phyloP scores from a whole-genome alignment of 805 yeast species.

The Metschnikowia orientalis region DNA sequence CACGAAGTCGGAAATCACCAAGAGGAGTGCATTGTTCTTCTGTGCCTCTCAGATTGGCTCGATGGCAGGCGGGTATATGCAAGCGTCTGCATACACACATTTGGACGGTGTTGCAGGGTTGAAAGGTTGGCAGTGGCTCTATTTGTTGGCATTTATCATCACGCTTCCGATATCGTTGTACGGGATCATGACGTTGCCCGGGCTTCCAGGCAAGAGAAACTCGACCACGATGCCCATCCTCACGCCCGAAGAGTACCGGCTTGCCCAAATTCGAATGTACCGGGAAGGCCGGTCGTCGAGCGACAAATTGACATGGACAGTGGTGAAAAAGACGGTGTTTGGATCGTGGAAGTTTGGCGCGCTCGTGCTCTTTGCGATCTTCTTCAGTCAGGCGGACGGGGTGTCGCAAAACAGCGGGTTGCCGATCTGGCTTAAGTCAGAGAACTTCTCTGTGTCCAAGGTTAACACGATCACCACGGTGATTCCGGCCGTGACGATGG shows the following conservation, averaged over 20 bases:
- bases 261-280: conserved; percentile 12
- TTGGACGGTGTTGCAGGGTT: conserved; percentile 4
- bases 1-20: conserved; percentile 6
- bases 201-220: conserved; percentile 3
- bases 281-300: conserved; percentile 16
- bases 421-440: conserved; percentile 18
- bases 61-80: conserved; percentile 7
- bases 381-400: conserved; percentile 31
- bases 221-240: conserved; percentile 5
- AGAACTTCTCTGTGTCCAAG: conserved; percentile 14
- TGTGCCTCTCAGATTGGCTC: conserved; percentile 7
- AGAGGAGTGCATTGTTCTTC: conserved; percentile 5
- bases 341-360: conserved; percentile 24
- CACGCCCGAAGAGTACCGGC: conserved; percentile 5
- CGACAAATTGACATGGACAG: conserved; percentile 13
- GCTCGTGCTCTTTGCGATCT: conserved; percentile 27
- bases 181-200: conserved; percentile 10
- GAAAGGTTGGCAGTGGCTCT: conserved; percentile 8
- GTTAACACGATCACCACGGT: conserved; percentile 20
- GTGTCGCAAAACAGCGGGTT: conserved; percentile 25
- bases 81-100: conserved; percentile 4
- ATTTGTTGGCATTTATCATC: conserved; percentile 6
- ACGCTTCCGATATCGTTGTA: conserved; percentile 8
- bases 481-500: conserved; percentile 22
- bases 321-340: conserved; percentile 10